These are phyloP conservation scores for Sarcodon aspratus DNA, from an alignment of 768 basidiomycete genomes.

Conservation along the genomic window DNA sequence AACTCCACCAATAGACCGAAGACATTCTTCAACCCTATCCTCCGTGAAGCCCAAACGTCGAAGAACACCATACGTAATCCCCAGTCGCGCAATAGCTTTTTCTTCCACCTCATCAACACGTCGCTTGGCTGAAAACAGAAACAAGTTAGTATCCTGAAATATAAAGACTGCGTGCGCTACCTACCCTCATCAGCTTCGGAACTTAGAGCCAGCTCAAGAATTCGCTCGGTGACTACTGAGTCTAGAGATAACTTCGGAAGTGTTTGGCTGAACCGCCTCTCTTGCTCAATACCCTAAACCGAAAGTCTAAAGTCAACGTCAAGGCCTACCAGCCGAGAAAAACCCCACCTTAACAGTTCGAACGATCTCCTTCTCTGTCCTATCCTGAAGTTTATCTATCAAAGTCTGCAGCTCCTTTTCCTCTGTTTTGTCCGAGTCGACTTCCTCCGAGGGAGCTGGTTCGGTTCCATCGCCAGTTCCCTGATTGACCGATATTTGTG, in stretches of 20 bases:
- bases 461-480: not conserved
- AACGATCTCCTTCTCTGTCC: slow-evolving; percentile 75
- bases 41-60: slow-evolving; percentile 69
- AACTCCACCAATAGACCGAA: slow-evolving; percentile 47
- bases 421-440: slow-evolving; percentile 28
- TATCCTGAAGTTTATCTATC: slow-evolving; percentile 79
- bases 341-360: slow-evolving; percentile 54
- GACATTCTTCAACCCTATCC: slow-evolving; percentile 57
- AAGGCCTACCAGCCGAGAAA: not conserved
- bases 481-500: not conserved
- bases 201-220: slow-evolving; percentile 41
- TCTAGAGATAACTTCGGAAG: slow-evolving; percentile 58
- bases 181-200: slow-evolving; percentile 18
- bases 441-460: slow-evolving; percentile 14
- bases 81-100: slow-evolving; percentile 59
- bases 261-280: slow-evolving; percentile 59
- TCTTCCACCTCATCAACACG: slow-evolving; percentile 51
- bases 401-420: slow-evolving; percentile 55
- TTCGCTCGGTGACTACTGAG: slow-evolving; percentile 39
- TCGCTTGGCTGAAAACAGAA: slow-evolving; percentile 18
- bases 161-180: not conserved
- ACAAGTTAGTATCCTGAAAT: not conserved
- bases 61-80: slow-evolving; percentile 71
- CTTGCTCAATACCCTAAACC: slow-evolving; percentile 49
- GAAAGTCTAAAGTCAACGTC: not conserved